Base-by-base conservation (phyloP, 2,329 filamentous ascomycete species). In the Fusarium coffeatum region DNA sequence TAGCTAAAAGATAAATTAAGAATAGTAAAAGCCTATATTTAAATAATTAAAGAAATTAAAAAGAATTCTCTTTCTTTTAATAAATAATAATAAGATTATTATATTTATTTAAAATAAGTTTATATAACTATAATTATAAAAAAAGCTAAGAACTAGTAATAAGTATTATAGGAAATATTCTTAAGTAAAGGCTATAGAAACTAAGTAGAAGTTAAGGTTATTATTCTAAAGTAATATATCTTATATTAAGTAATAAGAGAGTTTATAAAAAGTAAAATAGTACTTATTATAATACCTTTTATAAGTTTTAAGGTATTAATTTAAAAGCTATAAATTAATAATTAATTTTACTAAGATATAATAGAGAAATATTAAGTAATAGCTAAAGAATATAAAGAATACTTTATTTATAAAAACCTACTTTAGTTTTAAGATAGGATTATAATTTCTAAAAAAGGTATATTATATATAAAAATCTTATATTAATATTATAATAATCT, bases 101-200 rank as follows among this genome's bases (percentile, higher is more conserved):
- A 10, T 10, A 10, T 27, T 3, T 10, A 27, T 27, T 3, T 10
- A 27, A 1, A 27, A 27, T 10, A 10, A 3, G 9, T 27, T 10
- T 10, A 27, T 27, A 27, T 10, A 9, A 8, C 25, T 27, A 10
- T 10, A 27, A 3, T 27, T 27, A 27, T 10, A 27, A 27, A 4
- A 10, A 27, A 9, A 4, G 25, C 25, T 27, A 27, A 27, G 9
- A 27, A 8, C 8, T 9, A 27, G 3, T 9, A 27, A 3, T 10
- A 27, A 4, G 25, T 10, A 27, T 3, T 10, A 10, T 4, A 10
- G 7, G 3, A 27, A 1, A 9, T 10, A 10, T 10, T 3, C 9
- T 27, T 10, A 20, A 20, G 18, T 9, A 4, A 11, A 41, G 25
- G 9, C 2, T 10, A 20, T n/a, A 20, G 2, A 41, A 8, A 41